phyloP scores from a whole-genome alignment of 305 asterid genomes.

The Withania somnifera region DNA sequence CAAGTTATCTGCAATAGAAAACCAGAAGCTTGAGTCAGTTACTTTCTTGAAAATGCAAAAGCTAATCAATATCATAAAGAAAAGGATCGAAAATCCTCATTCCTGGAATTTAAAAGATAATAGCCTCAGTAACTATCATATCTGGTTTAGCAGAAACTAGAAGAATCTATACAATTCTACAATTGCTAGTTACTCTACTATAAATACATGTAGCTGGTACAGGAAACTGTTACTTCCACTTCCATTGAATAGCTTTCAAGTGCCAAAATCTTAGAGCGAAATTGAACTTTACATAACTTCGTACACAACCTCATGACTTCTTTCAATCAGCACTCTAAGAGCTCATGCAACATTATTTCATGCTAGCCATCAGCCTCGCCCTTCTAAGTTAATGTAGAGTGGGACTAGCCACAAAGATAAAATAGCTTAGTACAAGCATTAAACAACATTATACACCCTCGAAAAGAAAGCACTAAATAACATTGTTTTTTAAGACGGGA shows the following conservation, averaged over 20 bases:
- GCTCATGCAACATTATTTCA: not conserved
- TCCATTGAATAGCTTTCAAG: not conserved
- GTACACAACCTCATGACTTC: not conserved
- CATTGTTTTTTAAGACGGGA: not conserved
- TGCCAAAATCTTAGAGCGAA: not conserved
- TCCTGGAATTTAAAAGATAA: too few relatives aligned
- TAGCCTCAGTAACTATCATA: not conserved
- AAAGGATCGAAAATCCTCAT: not conserved
- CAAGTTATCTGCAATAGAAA: constrained; percentile 62
- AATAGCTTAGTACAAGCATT: not conserved
- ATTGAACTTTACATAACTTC: not conserved
- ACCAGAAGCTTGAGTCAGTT: not conserved
- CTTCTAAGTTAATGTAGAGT: not conserved
- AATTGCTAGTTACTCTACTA: not conserved
- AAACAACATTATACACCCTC: not conserved
- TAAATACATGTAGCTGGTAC: not conserved
- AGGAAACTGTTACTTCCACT: not conserved
- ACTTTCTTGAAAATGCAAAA: not conserved
- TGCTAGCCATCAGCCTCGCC: not conserved
- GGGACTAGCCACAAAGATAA: not conserved
- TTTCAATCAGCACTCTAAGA: not conserved
- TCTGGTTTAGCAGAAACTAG: not conserved
- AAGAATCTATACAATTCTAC: not conserved
- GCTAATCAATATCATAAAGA: not conserved
- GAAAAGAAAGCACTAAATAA: not conserved